Percentiles rank a stretch among this genome's conserved stretches.
phyloP scores from a whole-genome alignment of 768 basidiomycete species.

The Daedaleopsis sinensis region DNA sequence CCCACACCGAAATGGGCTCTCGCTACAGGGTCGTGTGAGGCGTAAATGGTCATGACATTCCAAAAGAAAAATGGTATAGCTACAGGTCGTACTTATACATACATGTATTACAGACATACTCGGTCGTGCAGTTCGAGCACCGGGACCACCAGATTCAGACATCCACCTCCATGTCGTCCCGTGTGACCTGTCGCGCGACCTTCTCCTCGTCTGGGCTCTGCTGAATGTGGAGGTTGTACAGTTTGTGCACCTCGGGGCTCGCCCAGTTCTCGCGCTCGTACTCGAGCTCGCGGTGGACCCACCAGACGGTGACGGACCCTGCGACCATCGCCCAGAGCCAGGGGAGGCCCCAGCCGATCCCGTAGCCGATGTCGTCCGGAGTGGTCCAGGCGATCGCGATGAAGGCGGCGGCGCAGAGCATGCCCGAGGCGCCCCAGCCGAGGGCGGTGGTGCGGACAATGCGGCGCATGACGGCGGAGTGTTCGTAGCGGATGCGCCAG shows the following conservation, averaged over 20 bases:
- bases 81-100: too few relatives aligned
- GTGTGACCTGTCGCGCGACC: slow-evolving; percentile 2
- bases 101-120: too few relatives aligned
- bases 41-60: too few relatives aligned
- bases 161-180: not conserved
- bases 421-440: slow-evolving; percentile 29
- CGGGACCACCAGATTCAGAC: too few relatives aligned
- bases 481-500: slow-evolving; percentile 35
- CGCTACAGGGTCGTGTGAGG: too few relatives aligned
- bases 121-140: too few relatives aligned
- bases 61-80: too few relatives aligned
- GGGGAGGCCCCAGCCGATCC: slow-evolving; percentile 32
- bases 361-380: slow-evolving; percentile 30
- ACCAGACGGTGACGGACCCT: slow-evolving; percentile 18
- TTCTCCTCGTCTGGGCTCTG: slow-evolving; percentile 18
- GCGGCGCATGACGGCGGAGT: slow-evolving; percentile 30
- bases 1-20: too few relatives aligned
- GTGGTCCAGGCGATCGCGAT: slow-evolving; percentile 31
- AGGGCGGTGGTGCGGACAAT: slow-evolving; percentile 28
- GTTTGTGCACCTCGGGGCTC: slow-evolving; percentile 13
- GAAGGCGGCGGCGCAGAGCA: slow-evolving; percentile 23
- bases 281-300: slow-evolving; percentile 15
- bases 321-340: slow-evolving; percentile 34
- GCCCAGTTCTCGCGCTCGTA: slow-evolving; percentile 21
- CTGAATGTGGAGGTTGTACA: slow-evolving; percentile 16